A percentile compares a stretch with the other conserved stretches of the same genome.
These are phyloP conservation scores for Daedalea quercina DNA, from an alignment of 768 basidiomycete genomes.

Conservation along the genomic window DNA sequence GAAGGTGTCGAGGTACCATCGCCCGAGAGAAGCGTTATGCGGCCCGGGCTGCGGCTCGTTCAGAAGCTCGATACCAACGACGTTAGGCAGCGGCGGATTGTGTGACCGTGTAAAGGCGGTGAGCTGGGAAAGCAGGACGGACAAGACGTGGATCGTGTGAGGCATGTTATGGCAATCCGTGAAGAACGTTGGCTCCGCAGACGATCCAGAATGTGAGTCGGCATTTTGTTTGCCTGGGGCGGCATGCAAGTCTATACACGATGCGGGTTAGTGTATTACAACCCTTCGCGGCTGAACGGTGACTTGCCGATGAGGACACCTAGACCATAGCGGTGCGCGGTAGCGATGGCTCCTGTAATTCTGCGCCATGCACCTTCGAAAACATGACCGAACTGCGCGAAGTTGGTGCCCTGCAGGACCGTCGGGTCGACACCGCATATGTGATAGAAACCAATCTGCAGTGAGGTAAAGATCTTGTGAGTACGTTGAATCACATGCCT, in stretches of 20 bases:
- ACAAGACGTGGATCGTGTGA: conserved; percentile 43
- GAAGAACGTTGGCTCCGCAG: conserved; percentile 42
- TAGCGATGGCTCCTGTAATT: conserved; percentile 52
- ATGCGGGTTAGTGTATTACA: neutral
- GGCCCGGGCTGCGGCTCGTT: conserved; percentile 52
- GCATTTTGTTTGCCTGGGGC: conserved; percentile 72
- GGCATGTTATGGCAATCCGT: conserved; percentile 34
- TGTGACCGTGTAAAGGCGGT: conserved; percentile 25
- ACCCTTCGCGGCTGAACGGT: neutral
- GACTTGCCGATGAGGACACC: conserved; percentile 63
- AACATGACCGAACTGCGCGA: conserved; percentile 39
- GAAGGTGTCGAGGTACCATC: conserved; percentile 61
- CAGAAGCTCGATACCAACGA: conserved; percentile 51
- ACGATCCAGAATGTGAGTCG: conserved; percentile 60
- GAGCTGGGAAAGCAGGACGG: conserved; percentile 35
- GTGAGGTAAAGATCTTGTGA: neutral
- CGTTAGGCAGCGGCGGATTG: conserved; percentile 33
- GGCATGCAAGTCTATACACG: conserved; percentile 55
- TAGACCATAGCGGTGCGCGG: conserved; percentile 49
- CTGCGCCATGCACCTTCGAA: conserved; percentile 65
- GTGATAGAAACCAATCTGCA: conserved; percentile 73
- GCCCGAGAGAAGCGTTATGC: conserved; percentile 40
- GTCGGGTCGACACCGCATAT: conserved; percentile 51
- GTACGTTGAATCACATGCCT: neutral
- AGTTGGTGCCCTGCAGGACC: conserved; percentile 61